phyloP scores from a whole-genome alignment of 192 early-diverging fungal genomes.

The Backusella parvicylindrica region DNA sequence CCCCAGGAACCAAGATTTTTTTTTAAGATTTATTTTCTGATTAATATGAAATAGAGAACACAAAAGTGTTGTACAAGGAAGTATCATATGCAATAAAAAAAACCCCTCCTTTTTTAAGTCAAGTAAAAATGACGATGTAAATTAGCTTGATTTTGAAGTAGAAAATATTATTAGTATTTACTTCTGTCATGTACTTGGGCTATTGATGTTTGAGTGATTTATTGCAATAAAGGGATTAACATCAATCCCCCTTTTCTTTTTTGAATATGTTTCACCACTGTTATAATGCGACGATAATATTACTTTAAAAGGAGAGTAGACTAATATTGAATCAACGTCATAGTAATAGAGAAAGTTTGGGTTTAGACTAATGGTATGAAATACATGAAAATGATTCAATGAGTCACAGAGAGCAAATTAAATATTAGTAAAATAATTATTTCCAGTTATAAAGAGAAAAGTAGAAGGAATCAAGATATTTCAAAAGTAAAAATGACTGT shows the following conservation, averaged over 20 bases:
- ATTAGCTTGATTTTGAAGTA: background rate
- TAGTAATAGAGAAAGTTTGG: too few relatives aligned
- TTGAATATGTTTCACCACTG: background rate
- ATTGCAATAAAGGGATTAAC: background rate
- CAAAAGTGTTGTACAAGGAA: background rate
- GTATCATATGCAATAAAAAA: background rate
- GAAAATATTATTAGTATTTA: background rate
- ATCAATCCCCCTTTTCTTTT: background rate
- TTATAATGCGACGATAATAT: background rate
- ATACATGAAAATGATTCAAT: too few relatives aligned
- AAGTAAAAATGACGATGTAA: background rate
- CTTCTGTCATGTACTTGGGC: background rate
- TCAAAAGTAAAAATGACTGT: too few relatives aligned
- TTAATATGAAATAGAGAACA: background rate
- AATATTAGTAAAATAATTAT: too few relatives aligned
- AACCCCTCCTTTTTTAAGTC: background rate
- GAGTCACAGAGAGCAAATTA: too few relatives aligned
- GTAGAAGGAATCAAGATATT: too few relatives aligned
- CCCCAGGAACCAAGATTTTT: background rate
- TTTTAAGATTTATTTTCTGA: background rate
- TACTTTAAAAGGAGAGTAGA: background rate
- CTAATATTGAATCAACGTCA: background rate
- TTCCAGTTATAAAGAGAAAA: too few relatives aligned
- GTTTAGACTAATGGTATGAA: too few relatives aligned
- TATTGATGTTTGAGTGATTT: background rate